Percentiles rank a stretch among this genome's conserved stretches.
phyloP scores from a whole-genome alignment of 441 rosid genomes.

The Rhodomyrtus psidioides region DNA sequence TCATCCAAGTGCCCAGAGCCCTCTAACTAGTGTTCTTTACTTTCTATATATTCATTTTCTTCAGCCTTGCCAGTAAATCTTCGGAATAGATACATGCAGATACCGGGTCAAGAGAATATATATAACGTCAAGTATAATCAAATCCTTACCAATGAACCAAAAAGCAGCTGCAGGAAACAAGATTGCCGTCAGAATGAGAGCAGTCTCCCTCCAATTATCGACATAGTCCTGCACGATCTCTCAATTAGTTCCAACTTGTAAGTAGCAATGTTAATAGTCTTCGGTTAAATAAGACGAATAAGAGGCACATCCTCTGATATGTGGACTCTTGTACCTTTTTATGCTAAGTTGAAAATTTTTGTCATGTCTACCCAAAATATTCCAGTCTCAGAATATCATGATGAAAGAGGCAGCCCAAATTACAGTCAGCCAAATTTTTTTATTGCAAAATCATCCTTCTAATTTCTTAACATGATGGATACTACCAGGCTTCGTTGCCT shows the following conservation, averaged over 20 bases:
- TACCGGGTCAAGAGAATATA: not conserved
- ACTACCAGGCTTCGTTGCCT: not conserved
- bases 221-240: slow-evolving; percentile 36
- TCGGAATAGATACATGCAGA: not conserved
- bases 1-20: not conserved
- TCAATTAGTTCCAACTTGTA: not conserved
- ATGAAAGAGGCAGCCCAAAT: not conserved
- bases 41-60: not conserved
- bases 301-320: not conserved
- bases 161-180: slow-evolving; percentile 52
- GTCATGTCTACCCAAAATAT: not conserved
- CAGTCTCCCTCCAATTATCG: slow-evolving; percentile 55
- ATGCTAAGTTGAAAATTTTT: not conserved
- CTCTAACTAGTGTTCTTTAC: not conserved
- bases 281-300: not conserved
- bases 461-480: not conserved
- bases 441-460: not conserved
- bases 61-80: not conserved
- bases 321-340: not conserved
- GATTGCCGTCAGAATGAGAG: slow-evolving; percentile 53
- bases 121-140: not conserved
- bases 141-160: slow-evolving; percentile 47
- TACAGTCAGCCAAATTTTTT: not conserved
- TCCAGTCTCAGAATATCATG: not conserved
- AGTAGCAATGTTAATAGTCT: not conserved